Conservation (phyloP, 805 yeast species). For the Sungouiella thailandica region DNA sequence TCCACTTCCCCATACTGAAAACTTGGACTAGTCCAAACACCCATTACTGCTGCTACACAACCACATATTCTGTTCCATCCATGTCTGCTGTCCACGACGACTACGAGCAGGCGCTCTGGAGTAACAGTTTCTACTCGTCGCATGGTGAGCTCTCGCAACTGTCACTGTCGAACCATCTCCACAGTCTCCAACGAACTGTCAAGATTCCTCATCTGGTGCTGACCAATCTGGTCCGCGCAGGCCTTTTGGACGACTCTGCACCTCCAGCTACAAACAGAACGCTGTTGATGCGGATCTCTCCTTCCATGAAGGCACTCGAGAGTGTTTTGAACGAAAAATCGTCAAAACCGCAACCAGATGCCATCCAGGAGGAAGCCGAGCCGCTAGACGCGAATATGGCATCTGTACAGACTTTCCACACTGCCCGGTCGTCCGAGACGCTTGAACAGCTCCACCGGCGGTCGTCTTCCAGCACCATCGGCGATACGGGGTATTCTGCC, state of each 20-base stretch:
- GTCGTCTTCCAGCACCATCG: constrained; percentile 16
- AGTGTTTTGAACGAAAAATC: constrained; percentile 19
- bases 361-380: constrained; percentile 14
- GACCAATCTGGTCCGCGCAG: constrained; percentile 20
- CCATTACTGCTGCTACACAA: no score
- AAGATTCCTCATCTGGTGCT: constrained; percentile 24
- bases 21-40: no score
- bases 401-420: constrained; percentile 25
- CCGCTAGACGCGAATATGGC: constrained; percentile 3
- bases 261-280: constrained; percentile 11
- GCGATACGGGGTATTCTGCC: constrained; percentile 14
- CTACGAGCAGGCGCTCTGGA: constrained; percentile 30
- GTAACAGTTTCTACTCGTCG: constrained; percentile 30
- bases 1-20: no score
- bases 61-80: no score
- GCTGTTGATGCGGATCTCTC: constrained; percentile 33
- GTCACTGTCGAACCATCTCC: constrained; percentile 19
- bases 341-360: constrained; percentile 3
- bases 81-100: constrained; percentile 15
- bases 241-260: constrained; percentile 6
- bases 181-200: constrained; percentile 22
- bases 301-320: constrained; percentile 39
- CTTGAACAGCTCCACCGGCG: background rate
- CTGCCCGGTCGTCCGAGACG: constrained; percentile 18
- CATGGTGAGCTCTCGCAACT: constrained; percentile 15